Evolutionary conservation across 495 filamentous ascomycete genomes (phyloP), one percentile per base, ranked within the genome.

Genomic region (Letharia columbiana): DNA sequence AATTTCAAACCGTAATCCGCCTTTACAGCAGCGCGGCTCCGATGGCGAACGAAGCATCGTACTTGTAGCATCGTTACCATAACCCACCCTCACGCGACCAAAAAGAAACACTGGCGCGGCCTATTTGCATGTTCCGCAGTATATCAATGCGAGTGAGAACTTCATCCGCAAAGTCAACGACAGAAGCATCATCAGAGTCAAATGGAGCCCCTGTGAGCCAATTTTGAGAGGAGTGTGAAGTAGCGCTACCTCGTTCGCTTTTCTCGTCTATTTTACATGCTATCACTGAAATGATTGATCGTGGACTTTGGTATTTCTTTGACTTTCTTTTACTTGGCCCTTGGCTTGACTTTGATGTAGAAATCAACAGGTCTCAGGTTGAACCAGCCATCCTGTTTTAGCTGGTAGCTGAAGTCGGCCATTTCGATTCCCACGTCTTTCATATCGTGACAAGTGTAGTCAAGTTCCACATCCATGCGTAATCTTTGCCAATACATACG

Each of bases 401-500:
- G 66, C 66, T 76, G 60, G 63, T 83, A 83, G 4, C 71, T 67
- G 59, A 74, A 57, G 69, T 82, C 74, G 62, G 75, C 80, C 69
- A 80, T 73, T 71, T 81, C 74, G 52, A 78, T 74, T 11, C 76
- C 70, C 57, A 79, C 76, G 20, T 80, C 75, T 66, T 75, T 76
- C 52, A 82, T 23, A 82, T 73, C 39, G 70, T 75, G 33, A 77
- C 75, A 13, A 82, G 63, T 0, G 75, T 75, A 57, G 76, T 72
- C 67, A 80, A 66, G 39, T 74, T 76, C 80, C 80, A 82, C 69
- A 88, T 82, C 84, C 82, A 86, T 6, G 88, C 88, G 77, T 85
- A 88, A 66, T 83, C 72, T 69, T 80, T 83, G 8, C 87, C 88
- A 57, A 87, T 82, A 66, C 88, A 91, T 68, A 81, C 80, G 47